Evolutionary conservation across 768 basidiomycete genomes (phyloP), one percentile per base, ranked within the genome.

Genomic region (Rickenella mellea): DNA sequence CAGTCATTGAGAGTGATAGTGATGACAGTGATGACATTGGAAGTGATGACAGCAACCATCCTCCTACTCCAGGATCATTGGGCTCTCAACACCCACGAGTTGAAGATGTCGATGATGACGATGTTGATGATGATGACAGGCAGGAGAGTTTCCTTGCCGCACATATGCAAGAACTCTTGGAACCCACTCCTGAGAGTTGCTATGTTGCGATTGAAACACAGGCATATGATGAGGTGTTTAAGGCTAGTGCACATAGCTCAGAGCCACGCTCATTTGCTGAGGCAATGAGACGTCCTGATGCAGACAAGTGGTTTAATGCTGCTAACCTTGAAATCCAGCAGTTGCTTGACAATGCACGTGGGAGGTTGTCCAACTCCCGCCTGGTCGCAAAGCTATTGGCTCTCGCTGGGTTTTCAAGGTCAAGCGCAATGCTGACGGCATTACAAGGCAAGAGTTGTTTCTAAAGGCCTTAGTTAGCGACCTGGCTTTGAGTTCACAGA

Each of bases 361-460:
- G 51, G 33, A 42, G 14, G 41, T 57, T 2, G 51, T 51, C 0
- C 35, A 43, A 8, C 41, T 61, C n/a, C 66, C 67, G 3, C 27
- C 33, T 3, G 55, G 57, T 9, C 28, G 46, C 4, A 66, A 61
- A 35, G 46, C 55, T 14, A 54, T 67, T 40, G 58, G 59, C 2
- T 51, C 46, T 24, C 55, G 48, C 3, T 67, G 63, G 61, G 63
- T 69, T 2, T 69, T 60, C 45, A 52, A 49, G 1, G 48, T 57
- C 39, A 76, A 76, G 52, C 49, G 45, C 25, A 53, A 71, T 45
- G 42, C 55, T 1, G 45, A 63, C 26, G 69, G 67, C 4, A 57
- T 2, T 63, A 63, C 55, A 69, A 70, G 50, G 64, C 60, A 15
- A 40, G 66, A 28, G 43, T 71, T n/a, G 67, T 70, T 24, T 68